Percentiles rank a stretch among this genome's conserved stretches.
These are phyloP conservation scores for Vitis hybrid DNA, from an alignment of 177 flowering plant species.

Conservation along the genomic window DNA sequence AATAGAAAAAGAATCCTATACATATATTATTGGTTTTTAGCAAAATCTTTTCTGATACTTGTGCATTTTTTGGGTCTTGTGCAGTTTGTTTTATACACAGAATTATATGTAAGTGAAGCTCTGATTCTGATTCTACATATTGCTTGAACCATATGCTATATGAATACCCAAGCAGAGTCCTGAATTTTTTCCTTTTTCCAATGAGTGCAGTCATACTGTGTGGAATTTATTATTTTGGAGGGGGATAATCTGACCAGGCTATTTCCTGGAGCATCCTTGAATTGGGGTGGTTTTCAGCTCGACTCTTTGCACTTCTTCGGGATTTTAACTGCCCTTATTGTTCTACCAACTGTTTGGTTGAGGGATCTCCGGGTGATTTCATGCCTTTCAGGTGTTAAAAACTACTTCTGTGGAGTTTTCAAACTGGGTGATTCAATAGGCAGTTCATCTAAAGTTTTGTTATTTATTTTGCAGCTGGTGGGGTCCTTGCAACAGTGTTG, in stretches of 20 bases:
- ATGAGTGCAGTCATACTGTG: slow-evolving; percentile 74
- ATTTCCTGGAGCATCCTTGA: slow-evolving; percentile 72
- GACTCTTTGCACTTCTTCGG: slow-evolving; percentile 77
- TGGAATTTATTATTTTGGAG: slow-evolving; percentile 90
- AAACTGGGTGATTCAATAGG: background rate
- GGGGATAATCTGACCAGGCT: slow-evolving; percentile 86
- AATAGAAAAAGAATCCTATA: too few species aligned
- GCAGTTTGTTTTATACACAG: slow-evolving; percentile 84
- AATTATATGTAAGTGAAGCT: slow-evolving; percentile 78
- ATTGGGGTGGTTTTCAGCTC: slow-evolving; percentile 49
- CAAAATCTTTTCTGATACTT: slow-evolving; percentile 24
- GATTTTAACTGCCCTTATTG: slow-evolving; percentile 59
- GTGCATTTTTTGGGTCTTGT: slow-evolving; percentile 20
- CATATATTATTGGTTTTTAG: background rate
- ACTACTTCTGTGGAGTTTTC: background rate
- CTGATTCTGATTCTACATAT: slow-evolving; percentile 10
- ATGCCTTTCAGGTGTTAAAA: slow-evolving; percentile 72
- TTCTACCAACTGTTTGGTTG: slow-evolving; percentile 88
- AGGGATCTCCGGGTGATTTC: slow-evolving; percentile 78
- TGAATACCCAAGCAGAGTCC: slow-evolving; percentile 4
- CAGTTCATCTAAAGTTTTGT: slow-evolving; percentile 7
- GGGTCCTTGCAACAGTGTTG: slow-evolving; percentile 71
- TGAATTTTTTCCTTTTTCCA: slow-evolving; percentile 10
- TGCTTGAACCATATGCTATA: slow-evolving; percentile 1
- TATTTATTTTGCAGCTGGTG: slow-evolving; percentile 67